Base-by-base conservation (phyloP, 768 basidiomycete genomes). In the Amanita pseudoporphyria region DNA sequence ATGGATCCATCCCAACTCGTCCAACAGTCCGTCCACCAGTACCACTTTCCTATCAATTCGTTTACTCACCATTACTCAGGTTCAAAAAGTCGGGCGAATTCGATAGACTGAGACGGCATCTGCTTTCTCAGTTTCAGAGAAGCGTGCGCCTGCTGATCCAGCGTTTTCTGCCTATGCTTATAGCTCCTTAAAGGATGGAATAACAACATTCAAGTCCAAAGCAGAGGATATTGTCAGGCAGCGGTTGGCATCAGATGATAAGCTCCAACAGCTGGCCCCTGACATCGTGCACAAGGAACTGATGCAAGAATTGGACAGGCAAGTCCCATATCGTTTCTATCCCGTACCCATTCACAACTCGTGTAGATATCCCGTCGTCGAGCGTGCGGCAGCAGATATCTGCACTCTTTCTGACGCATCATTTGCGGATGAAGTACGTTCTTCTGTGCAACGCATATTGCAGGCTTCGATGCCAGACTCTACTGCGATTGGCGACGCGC, bases 81-180 rank as follows among this genome's bases (percentile, higher is more conserved):
- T 87, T 86, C 69, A 87, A 87, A 64, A 82, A 81, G 57, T 84
- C 83, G 9, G 85, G 84, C 24, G 83, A 87, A 64, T 87, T 86
- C 55, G 84, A 87, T 56, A 77, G 81, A 19, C 60, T 87, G 53
- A 73, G 85, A 43, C 74, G 77, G 44, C 79, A 87, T 62, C 66
- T 88, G 19, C 62, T 87, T 32, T 58, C 70, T 5, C 69, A 80
- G 57, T 84, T 85, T 61, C 76, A 78, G 56, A 71, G 68, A 55
- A 74, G 79, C 57, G 84, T 85, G 62, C 52, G 78, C 67, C 14
- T 37, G n/a, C 28, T 51, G 51, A 53, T 37, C 22, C 28, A 46
- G n/a, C 16, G 38, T 46, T 45, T 42, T 47, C 22, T 41, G n/a
- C 26, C 21, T 37, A 31, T 43, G 19, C 35, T 41, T 13, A 32